phyloP scores from a whole-genome alignment of 495 filamentous ascomycete genomes.

The Trichoderma reesei region DNA sequence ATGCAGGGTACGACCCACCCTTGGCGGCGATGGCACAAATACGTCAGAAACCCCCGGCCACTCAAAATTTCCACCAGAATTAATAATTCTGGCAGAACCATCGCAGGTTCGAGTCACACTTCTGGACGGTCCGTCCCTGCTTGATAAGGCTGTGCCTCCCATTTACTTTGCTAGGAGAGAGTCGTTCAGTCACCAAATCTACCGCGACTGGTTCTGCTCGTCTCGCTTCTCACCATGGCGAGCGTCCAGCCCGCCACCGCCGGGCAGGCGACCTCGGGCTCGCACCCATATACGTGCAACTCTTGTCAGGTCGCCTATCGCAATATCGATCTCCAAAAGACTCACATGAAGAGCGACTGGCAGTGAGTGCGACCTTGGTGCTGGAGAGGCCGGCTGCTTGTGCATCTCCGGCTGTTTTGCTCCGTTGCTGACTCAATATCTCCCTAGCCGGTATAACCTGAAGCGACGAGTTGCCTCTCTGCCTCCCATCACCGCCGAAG shows the following conservation, averaged over 20 bases:
- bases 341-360: slow-evolving; percentile 97
- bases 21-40: not conserved
- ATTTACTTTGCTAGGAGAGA: not conserved
- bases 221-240: slow-evolving; percentile 34
- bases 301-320: slow-evolving; percentile 95
- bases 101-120: not conserved
- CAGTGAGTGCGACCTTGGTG: slow-evolving; percentile 55
- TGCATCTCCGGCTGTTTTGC: slow-evolving; percentile 5
- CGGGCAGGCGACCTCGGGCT: slow-evolving; percentile 31
- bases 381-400: not conserved
- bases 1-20: slow-evolving; percentile 6
- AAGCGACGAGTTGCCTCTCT: slow-evolving; percentile 89
- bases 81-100: not conserved
- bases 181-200: not conserved
- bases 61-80: slow-evolving; percentile 9
- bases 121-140: not conserved
- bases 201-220: not conserved
- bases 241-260: slow-evolving; percentile 25
- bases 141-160: not conserved
- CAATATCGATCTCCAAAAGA: slow-evolving; percentile 82
- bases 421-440: slow-evolving; percentile 13
- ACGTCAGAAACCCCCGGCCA: slow-evolving; percentile 4
- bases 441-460: slow-evolving; percentile 85
- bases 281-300: slow-evolving; percentile 94
- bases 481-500: slow-evolving; percentile 83